phyloP scores from a whole-genome alignment of 805 yeast genomes.

The Wickerhamiella occidentalis region DNA sequence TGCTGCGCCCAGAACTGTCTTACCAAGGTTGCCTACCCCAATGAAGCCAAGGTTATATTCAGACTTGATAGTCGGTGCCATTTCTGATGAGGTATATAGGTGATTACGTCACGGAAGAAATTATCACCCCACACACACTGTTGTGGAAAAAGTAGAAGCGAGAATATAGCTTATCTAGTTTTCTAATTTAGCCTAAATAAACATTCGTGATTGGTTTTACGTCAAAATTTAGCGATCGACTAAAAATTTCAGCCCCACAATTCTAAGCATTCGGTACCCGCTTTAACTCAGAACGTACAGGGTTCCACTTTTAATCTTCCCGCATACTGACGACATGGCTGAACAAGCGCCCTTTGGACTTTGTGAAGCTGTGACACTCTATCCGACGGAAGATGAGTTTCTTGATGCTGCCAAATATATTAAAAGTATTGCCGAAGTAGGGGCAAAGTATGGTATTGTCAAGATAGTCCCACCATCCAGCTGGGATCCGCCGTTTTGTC shows the following conservation, averaged over 20 bases:
- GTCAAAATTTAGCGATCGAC: too few relatives aligned
- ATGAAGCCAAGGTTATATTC: slow-evolving; percentile 55
- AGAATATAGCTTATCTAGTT: neutral
- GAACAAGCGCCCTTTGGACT: slow-evolving; percentile 15
- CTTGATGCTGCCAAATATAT: slow-evolving; percentile 53
- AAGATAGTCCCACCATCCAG: slow-evolving; percentile 53
- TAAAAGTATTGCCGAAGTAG: slow-evolving; percentile 41
- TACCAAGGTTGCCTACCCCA: slow-evolving; percentile 95
- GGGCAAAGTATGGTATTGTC: slow-evolving; percentile 56
- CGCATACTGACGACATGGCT: neutral
- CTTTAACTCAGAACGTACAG: neutral
- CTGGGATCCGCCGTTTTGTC: slow-evolving; percentile 33
- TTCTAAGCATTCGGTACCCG: too few relatives aligned
- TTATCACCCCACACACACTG: neutral
- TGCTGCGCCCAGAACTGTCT: slow-evolving; percentile 77
- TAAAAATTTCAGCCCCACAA: too few relatives aligned
- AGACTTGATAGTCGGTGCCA: slow-evolving; percentile 1
- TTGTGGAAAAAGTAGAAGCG: neutral
- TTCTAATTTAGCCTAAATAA: neutral
- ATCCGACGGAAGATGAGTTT: slow-evolving; percentile 45
- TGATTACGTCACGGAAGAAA: neutral
- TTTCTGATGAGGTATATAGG: neutral
- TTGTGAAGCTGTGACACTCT: slow-evolving; percentile 40
- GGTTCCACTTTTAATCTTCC: neutral
- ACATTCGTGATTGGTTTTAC: too few relatives aligned